A percentile compares a stretch with the other conserved stretches of the same genome.
Evolutionary conservation across 2,329 filamentous ascomycete species (phyloP).

Genomic region (Exophiala sp.): DNA sequence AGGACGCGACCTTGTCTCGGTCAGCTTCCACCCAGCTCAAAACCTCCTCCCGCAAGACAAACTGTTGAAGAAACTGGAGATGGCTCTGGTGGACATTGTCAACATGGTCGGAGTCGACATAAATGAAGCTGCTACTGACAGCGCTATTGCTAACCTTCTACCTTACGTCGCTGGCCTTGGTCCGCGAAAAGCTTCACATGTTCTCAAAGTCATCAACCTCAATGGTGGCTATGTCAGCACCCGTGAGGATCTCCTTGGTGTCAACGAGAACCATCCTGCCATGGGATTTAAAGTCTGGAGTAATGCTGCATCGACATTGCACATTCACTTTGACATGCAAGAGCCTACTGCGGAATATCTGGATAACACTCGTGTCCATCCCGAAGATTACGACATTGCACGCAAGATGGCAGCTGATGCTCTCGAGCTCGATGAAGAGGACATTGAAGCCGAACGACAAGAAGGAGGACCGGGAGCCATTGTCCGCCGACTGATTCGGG

Average conservation of each 20-base stretch:
- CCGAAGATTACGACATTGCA: conserved; percentile 96
- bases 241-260: conserved; percentile 82
- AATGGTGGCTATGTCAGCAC: conserved; percentile 84
- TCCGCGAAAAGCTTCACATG: conserved; percentile 79
- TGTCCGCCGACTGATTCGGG: conserved; percentile 89
- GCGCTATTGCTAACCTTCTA: conserved; percentile 79
- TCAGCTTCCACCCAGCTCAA: conserved; percentile 87
- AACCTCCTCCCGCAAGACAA: conserved; percentile 84
- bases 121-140: conserved; percentile 80
- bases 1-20: conserved; percentile 79
- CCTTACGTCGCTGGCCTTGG: conserved; percentile 90
- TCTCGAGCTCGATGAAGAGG: conserved; percentile 92
- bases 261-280: conserved; percentile 75
- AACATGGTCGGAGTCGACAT: conserved; percentile 95
- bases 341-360: conserved; percentile 83
- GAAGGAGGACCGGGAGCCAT: conserved; percentile 87
- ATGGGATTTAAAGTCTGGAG: conserved; percentile 91
- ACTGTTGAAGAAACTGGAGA: conserved; percentile 80
- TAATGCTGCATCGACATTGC: conserved; percentile 95
- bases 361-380: conserved; percentile 95
- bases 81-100: conserved; percentile 97
- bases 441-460: conserved; percentile 90
- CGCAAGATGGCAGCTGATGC: conserved; percentile 98
- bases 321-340: conserved; percentile 79
- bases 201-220: conserved; percentile 84